These are phyloP conservation scores for Wickerhamomyces silvicola DNA, from an alignment of 805 yeast genomes.

Conservation along the genomic window DNA sequence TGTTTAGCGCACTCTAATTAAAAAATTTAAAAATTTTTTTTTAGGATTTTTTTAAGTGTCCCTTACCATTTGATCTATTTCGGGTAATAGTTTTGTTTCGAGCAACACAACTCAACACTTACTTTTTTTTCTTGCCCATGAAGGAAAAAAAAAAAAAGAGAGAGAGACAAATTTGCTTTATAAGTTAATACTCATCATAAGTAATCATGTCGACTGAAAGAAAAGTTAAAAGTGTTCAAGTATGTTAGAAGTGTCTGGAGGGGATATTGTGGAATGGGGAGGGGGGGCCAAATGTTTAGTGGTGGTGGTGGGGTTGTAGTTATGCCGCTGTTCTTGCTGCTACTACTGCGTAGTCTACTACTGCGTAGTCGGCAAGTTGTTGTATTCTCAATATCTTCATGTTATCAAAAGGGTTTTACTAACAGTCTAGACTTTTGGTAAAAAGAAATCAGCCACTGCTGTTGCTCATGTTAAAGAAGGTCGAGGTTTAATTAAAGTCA, in stretches of 20 bases:
- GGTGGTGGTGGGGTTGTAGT: not conserved
- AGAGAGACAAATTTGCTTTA: slow-evolving; percentile 10
- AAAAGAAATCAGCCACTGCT: slow-evolving; percentile 99
- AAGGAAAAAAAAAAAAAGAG: slow-evolving; percentile 20
- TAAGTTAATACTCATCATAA: slow-evolving; percentile 12
- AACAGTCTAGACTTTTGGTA: slow-evolving; percentile 87
- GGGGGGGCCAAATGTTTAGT: slow-evolving; percentile 1
- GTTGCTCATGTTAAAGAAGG: slow-evolving; percentile 99
- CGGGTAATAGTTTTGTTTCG: not conserved
- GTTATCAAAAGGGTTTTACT: slow-evolving; percentile 15
- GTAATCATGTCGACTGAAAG: slow-evolving; percentile 52
- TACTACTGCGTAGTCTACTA: no score
- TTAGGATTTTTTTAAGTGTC: no score
- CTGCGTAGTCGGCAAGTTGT: no score
- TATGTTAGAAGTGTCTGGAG: slow-evolving; percentile 43
- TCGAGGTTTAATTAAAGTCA: slow-evolving; percentile 97
- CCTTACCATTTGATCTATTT: no score
- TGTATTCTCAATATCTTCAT: no score
- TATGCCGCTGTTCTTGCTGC: no score
- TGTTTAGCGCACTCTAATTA: no score
- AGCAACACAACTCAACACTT: slow-evolving; percentile 3
- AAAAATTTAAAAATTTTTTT: no score
- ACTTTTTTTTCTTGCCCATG: no score
- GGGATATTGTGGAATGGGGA: not conserved
- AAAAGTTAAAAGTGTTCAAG: slow-evolving; percentile 75